Conservation (phyloP, 257 asterid species). For the Cruciata laevipes region DNA sequence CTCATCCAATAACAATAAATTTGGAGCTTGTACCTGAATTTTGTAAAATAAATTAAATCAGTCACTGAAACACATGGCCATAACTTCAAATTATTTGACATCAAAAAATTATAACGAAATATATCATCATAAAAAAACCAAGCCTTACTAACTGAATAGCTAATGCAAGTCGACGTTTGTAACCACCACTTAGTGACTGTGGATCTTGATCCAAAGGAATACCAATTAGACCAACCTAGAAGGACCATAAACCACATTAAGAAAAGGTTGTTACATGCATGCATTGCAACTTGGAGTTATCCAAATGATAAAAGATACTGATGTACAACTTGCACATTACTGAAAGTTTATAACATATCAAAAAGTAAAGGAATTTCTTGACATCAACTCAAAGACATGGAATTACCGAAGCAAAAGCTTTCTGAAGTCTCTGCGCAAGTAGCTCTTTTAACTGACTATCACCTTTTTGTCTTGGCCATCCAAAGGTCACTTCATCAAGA, state of each 20-base stretch:
- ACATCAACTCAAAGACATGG: slow-evolving; percentile 11
- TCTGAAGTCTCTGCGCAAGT: slow-evolving; percentile 78
- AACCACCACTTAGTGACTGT: slow-evolving; percentile 86
- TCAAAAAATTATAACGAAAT: slow-evolving; percentile 14
- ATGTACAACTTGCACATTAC: neutral
- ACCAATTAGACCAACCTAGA: slow-evolving; percentile 27
- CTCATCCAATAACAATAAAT: slow-evolving; percentile 77
- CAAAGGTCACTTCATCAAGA: slow-evolving; percentile 86
- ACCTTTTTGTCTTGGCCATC: slow-evolving; percentile 87
- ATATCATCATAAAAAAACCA: slow-evolving; percentile 16
- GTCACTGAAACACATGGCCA: slow-evolving; percentile 17
- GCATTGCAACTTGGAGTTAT: neutral
- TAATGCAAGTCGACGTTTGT: slow-evolving; percentile 90
- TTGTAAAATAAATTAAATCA: slow-evolving; percentile 18
- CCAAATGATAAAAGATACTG: slow-evolving; percentile 38
- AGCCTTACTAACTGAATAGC: slow-evolving; percentile 79
- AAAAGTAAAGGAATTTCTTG: slow-evolving; percentile 2
- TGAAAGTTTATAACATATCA: too few relatives aligned
- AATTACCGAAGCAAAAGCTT: slow-evolving; percentile 72
- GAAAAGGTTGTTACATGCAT: neutral
- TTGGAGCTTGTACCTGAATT: slow-evolving; percentile 83
- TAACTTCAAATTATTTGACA: neutral
- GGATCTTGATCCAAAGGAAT: slow-evolving; percentile 49
- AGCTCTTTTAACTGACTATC: slow-evolving; percentile 70
- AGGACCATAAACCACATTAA: slow-evolving; percentile 12